Conservation (phyloP, 257 asterid species). For the Scutellaria baicalensis region DNA sequence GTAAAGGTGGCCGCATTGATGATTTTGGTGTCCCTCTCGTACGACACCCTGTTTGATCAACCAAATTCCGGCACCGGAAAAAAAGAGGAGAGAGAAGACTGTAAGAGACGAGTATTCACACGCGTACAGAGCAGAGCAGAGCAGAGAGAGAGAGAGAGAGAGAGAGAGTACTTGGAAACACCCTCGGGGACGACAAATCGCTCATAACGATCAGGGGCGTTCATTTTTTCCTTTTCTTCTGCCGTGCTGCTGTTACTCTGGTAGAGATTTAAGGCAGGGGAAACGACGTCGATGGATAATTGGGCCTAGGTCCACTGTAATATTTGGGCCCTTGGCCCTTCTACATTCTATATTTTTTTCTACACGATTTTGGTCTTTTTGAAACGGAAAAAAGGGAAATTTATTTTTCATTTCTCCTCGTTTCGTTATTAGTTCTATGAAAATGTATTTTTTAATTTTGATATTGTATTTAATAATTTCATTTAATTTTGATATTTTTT, state of each 20-base stretch:
- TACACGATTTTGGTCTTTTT: too few species aligned
- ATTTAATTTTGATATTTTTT: too few species aligned
- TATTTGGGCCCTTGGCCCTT: not conserved
- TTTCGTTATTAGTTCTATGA: too few species aligned
- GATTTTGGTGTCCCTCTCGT: constrained; percentile 91
- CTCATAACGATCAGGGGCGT: constrained; percentile 85
- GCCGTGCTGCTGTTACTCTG: not conserved
- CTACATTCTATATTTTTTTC: too few species aligned
- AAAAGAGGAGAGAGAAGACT: not conserved
- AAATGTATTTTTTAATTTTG: too few species aligned
- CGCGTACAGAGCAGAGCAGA: not conserved
- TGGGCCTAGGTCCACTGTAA: too few species aligned
- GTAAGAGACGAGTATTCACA: not conserved
- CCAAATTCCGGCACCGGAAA: not conserved
- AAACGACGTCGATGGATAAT: not conserved
- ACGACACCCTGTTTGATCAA: constrained; percentile 58
- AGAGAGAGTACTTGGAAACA: constrained; percentile 49
- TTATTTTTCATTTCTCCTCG: too few species aligned
- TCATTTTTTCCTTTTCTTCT: constrained; percentile 24
- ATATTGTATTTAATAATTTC: too few species aligned
- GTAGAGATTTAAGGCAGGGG: not conserved
- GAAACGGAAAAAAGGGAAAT: too few species aligned
- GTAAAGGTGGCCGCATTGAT: constrained; percentile 92
- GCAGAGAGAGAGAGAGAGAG: not conserved
- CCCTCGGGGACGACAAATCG: constrained; percentile 95